Conservation (phyloP, 441 rosid species). For the Bocquillonia castaneifolia region DNA sequence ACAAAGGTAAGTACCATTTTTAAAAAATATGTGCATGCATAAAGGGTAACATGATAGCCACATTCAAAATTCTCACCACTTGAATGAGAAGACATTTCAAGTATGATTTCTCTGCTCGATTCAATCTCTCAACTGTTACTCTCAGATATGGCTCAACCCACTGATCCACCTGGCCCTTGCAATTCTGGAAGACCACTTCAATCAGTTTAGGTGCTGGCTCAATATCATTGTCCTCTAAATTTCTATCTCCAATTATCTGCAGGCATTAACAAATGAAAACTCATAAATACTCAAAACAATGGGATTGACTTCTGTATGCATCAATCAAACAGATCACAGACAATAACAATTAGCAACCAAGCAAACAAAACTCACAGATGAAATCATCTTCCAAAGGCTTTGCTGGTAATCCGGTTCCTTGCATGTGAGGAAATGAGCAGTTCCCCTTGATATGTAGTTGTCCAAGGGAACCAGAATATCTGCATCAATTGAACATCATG, state of each 20-base stretch:
- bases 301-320: too few species aligned
- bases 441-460: conserved; percentile 89
- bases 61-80: conserved; percentile 59
- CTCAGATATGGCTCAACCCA: conserved; percentile 92
- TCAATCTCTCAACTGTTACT: conserved; percentile 73
- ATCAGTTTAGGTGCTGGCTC: conserved; percentile 97
- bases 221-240: conserved; percentile 81
- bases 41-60: conserved; percentile 6
- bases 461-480: conserved; percentile 91
- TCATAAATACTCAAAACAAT: not conserved
- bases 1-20: too few species aligned
- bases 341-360: not conserved
- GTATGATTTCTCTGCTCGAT: conserved; percentile 64
- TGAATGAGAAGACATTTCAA: conserved; percentile 90
- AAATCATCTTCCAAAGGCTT: conserved; percentile 86
- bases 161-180: conserved; percentile 94
- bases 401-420: conserved; percentile 93
- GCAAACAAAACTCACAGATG: conserved; percentile 52
- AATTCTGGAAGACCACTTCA: conserved; percentile 87
- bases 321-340: not conserved
- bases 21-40: too few species aligned
- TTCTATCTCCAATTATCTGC: conserved; percentile 78
- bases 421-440: conserved; percentile 73
- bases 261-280: not conserved
- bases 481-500: conserved; percentile 30